These are phyloP conservation scores for Bothriochloa decipiens DNA, from an alignment of 176 grass and related monocot species.

Conservation along the genomic window DNA sequence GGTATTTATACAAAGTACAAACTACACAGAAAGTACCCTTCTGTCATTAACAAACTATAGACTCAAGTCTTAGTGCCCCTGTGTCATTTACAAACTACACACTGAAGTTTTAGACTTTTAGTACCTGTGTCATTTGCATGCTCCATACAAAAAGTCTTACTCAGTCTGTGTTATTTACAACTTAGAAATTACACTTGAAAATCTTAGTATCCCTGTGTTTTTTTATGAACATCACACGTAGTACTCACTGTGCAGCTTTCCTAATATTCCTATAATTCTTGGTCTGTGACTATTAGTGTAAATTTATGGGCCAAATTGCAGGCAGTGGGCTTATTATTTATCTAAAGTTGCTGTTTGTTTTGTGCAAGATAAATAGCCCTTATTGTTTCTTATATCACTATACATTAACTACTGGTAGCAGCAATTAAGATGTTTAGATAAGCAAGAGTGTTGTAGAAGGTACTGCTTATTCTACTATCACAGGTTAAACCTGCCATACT, in stretches of 20 bases:
- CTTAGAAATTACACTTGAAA: background rate
- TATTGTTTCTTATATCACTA: background rate
- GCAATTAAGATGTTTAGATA: conserved; percentile 12
- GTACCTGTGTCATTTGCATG: background rate
- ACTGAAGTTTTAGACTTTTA: too few relatives aligned
- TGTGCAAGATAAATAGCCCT: background rate
- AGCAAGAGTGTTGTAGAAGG: conserved; percentile 1
- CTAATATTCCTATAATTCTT: background rate
- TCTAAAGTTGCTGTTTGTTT: background rate
- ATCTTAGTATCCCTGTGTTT: conserved; percentile 7
- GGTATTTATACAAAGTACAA: conserved; percentile 16
- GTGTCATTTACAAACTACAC: background rate
- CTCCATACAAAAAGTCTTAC: background rate
- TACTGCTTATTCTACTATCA: conserved; percentile 8
- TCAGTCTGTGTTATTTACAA: conserved; percentile 18
- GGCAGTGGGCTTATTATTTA: background rate
- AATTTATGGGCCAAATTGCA: conserved; percentile 1
- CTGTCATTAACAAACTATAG: background rate
- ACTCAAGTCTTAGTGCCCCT: background rate
- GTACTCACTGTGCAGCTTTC: background rate
- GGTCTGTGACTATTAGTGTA: conserved; percentile 16
- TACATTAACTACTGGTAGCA: conserved; percentile 16
- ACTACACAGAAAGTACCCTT: background rate
- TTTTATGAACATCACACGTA: too few relatives aligned
- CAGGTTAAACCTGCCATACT: background rate